phyloP scores from a whole-genome alignment of 148 eudicot genomes.

The Gaultheria prostrata region DNA sequence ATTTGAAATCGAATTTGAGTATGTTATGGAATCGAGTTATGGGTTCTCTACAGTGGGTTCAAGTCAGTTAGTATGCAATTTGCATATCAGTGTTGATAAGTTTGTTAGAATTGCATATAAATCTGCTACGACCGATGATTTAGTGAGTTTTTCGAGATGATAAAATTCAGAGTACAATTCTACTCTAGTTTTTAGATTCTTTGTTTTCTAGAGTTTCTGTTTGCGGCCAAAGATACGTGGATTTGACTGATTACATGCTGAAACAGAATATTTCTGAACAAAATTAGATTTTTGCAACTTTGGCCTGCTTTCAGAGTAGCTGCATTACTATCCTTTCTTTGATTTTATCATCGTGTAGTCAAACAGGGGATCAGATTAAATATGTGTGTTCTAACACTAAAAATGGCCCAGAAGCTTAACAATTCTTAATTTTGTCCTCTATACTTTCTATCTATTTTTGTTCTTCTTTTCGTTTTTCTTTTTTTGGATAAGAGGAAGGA shows the following conservation, averaged over 20 bases:
- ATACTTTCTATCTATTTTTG: background rate
- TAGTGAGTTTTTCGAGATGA: background rate
- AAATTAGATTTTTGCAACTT: background rate
- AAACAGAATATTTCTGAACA: background rate
- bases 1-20: background rate
- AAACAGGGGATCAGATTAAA: background rate
- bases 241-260: background rate
- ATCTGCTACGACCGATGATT: background rate
- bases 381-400: background rate
- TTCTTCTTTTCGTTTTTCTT: background rate
- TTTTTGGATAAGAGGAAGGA: background rate
- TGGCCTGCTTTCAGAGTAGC: slow-evolving; percentile 1
- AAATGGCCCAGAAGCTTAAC: background rate
- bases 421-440: background rate
- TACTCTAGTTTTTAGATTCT: background rate
- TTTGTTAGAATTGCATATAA: background rate
- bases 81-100: background rate
- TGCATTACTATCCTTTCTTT: background rate
- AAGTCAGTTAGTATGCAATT: background rate
- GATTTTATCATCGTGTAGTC: background rate
- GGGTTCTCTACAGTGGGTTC: background rate
- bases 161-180: background rate
- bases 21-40: background rate
- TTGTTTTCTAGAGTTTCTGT: background rate
- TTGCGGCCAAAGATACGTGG: background rate